Conservation (phyloP, 768 basidiomycete genomes). For the Phaffia tasmanica region DNA sequence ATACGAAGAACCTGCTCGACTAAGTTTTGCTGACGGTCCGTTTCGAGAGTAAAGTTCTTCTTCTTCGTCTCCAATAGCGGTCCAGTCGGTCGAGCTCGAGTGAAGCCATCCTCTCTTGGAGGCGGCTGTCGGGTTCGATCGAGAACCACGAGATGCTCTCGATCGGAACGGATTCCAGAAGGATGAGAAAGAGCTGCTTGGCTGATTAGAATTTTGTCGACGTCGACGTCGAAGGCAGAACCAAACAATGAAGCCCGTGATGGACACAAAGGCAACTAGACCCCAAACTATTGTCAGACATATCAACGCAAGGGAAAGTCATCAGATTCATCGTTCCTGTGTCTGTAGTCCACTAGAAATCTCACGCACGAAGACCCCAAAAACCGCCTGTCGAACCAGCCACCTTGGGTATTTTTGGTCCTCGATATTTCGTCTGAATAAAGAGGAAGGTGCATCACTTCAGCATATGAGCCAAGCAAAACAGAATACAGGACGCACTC, state of each 20-base stretch:
- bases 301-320: too few species aligned
- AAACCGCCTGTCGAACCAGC: constrained; percentile 16
- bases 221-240: constrained; percentile 11
- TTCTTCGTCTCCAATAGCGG: constrained; percentile 4
- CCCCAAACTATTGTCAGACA: neutral
- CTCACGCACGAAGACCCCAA: constrained; percentile 11
- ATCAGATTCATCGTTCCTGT: too few species aligned
- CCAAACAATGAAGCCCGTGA: constrained; percentile 7
- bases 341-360: neutral
- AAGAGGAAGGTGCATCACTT: neutral
- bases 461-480: neutral
- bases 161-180: constrained; percentile 5
- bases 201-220: neutral
- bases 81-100: neutral
- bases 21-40: neutral
- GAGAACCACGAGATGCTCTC: neutral
- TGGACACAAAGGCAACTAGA: neutral
- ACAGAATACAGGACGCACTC: neutral
- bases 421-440: constrained; percentile 13
- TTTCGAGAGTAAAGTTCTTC: neutral
- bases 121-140: neutral
- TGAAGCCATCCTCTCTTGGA: constrained; percentile 17
- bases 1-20: too few species aligned
- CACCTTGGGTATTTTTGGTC: constrained; percentile 5
- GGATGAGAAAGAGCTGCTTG: neutral